Conservation (phyloP, 2,329 filamentous ascomycete species). For the Penicillium capsulatum region DNA sequence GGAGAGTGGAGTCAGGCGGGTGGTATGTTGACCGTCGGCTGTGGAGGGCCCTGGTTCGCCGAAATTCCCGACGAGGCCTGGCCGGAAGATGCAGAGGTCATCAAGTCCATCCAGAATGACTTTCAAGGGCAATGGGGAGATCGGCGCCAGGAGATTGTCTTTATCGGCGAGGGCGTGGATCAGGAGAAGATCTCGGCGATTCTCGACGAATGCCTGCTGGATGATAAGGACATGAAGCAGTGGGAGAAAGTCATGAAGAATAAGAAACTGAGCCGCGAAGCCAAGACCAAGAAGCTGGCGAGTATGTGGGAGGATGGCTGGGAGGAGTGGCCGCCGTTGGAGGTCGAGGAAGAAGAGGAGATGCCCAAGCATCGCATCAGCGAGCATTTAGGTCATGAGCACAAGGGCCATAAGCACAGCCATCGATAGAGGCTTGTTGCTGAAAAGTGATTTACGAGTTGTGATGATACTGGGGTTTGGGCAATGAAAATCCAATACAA, state of each 20-base stretch:
- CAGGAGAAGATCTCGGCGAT: slow-evolving; percentile 47
- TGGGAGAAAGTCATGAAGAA: slow-evolving; percentile 54
- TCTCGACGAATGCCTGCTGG: slow-evolving; percentile 59
- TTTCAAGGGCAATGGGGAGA: slow-evolving; percentile 60
- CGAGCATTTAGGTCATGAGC: slow-evolving; percentile 24
- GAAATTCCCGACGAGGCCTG: slow-evolving; percentile 53
- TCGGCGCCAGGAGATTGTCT: slow-evolving; percentile 66
- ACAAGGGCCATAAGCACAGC: slow-evolving; percentile 13
- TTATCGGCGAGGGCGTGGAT: slow-evolving; percentile 65
- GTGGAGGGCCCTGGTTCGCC: slow-evolving; percentile 53
- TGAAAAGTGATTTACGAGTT: too few relatives aligned
- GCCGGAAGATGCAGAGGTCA: slow-evolving; percentile 48
- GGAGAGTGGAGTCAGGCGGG: slow-evolving; percentile 47
- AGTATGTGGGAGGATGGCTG: slow-evolving; percentile 58
- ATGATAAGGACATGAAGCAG: slow-evolving; percentile 55
- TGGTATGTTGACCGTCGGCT: slow-evolving; percentile 42
- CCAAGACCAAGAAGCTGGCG: slow-evolving; percentile 47
- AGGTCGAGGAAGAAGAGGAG: slow-evolving; percentile 28
- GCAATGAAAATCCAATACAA: too few relatives aligned
- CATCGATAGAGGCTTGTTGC: too few relatives aligned
- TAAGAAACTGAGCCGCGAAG: slow-evolving; percentile 31
- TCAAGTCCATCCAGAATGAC: slow-evolving; percentile 48
- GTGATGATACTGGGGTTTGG: too few relatives aligned
- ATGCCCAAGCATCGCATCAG: slow-evolving; percentile 32
- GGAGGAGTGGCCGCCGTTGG: slow-evolving; percentile 53